phyloP scores from a whole-genome alignment of 768 basidiomycete genomes.

The Tricholomella constricta region DNA sequence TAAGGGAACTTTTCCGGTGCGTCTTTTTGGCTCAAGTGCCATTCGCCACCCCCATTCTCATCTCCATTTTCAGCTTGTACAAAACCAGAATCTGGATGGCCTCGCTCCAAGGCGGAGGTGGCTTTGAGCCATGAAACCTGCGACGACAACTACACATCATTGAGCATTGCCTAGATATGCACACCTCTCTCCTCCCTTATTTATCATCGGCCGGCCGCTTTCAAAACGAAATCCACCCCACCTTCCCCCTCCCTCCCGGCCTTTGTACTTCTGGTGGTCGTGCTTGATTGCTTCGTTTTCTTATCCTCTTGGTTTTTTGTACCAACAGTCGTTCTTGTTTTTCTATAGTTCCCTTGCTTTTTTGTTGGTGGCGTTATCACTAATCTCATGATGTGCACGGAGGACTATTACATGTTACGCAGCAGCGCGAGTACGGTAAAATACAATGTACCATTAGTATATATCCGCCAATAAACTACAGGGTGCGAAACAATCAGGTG shows the following conservation, averaged over 20 bases:
- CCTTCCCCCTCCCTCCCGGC: constrained; percentile 3
- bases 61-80: constrained; percentile 59
- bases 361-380: constrained; percentile 13
- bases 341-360: constrained; percentile 11
- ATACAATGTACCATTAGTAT: constrained; percentile 31
- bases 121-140: constrained; percentile 36
- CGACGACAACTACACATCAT: constrained; percentile 5
- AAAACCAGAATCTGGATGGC: constrained; percentile 98
- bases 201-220: constrained; percentile 19
- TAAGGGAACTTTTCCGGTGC: constrained; percentile 90
- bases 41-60: background rate
- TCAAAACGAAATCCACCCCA: constrained; percentile 3
- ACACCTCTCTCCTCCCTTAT: constrained; percentile 1
- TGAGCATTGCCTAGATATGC: constrained; percentile 13
- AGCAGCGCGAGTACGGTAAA: constrained; percentile 19
- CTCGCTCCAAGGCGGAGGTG: constrained; percentile 60
- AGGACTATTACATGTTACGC: constrained; percentile 14
- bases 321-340: constrained; percentile 8
- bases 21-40: too few relatives aligned
- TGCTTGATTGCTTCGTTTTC: constrained; percentile 1
- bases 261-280: constrained; percentile 9
- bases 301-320: constrained; percentile 6
- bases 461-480: constrained; percentile 24
- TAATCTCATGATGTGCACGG: constrained; percentile 10
- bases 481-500: constrained; percentile 12